Percentiles rank a stretch among this genome's conserved stretches.
These are phyloP conservation scores for Ceriops zippeliana DNA, from an alignment of 345 rosid species.

Conservation along the genomic window DNA sequence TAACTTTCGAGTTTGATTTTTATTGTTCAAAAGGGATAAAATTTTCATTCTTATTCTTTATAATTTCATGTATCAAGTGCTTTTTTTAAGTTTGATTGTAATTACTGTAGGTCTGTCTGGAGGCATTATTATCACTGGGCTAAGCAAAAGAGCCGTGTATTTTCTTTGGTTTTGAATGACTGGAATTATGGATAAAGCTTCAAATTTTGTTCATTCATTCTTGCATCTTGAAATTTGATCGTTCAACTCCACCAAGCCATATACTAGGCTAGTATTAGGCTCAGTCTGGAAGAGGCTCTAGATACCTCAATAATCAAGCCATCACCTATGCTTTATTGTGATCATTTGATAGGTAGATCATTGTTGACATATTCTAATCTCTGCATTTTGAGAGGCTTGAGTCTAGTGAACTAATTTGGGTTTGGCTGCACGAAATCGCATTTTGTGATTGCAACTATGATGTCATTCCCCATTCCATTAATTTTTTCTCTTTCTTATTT, in stretches of 20 bases:
- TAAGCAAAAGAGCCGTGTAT: background rate
- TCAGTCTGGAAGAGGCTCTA: too few relatives aligned
- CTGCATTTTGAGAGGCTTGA: background rate
- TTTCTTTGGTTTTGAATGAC: background rate
- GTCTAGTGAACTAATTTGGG: background rate
- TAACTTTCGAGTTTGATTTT: slow-evolving; percentile 5
- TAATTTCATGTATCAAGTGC: background rate
- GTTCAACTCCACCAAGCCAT: too few relatives aligned
- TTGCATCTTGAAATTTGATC: too few relatives aligned
- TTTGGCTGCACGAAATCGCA: background rate
- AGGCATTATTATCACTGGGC: background rate
- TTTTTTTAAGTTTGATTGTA: background rate
- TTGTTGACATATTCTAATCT: background rate
- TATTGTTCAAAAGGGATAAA: background rate
- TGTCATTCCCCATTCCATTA: background rate
- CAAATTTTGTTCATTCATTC: background rate
- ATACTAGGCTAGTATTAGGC: too few relatives aligned
- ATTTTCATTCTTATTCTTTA: background rate
- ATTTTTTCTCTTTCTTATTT: background rate
- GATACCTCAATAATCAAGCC: too few relatives aligned
- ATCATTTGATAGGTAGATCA: too few relatives aligned
- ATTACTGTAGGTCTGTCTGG: too few relatives aligned
- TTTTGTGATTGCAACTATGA: background rate
- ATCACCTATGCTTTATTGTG: too few relatives aligned
- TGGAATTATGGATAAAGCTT: background rate